Conservation (phyloP, 2,329 filamentous ascomycete species). For the Aspergillus quadrilineatus region DNA sequence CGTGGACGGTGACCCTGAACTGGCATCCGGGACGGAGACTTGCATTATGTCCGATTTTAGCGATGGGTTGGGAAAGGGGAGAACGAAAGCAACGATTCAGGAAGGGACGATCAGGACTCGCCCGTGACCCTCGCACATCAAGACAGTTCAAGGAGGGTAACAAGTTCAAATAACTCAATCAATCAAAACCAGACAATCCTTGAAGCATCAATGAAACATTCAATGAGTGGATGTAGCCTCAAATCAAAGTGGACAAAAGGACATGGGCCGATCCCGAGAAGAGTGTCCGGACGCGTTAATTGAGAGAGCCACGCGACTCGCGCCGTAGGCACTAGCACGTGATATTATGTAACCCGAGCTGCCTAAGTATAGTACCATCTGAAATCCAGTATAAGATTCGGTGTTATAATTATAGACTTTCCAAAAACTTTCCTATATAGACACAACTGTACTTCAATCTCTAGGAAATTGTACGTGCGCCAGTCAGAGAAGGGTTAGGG, state of each 20-base stretch:
- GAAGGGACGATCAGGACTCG: neutral
- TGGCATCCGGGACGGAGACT: constrained; percentile 2
- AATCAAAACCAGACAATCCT: neutral
- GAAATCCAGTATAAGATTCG: no score
- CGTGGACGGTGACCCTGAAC: neutral
- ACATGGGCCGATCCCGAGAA: constrained; percentile 6
- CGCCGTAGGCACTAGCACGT: constrained; percentile 1
- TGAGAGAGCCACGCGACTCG: constrained; percentile 1
- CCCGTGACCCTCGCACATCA: neutral
- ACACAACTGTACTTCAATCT: no score
- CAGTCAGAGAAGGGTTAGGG: no score
- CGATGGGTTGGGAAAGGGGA: neutral
- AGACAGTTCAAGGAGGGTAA: neutral
- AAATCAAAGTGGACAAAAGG: neutral
- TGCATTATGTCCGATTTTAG: neutral
- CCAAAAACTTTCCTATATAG: neutral
- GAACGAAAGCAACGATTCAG: neutral
- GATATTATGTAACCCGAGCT: neutral
- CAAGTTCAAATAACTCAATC: neutral
- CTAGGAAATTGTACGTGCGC: no score
- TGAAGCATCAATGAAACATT: neutral
- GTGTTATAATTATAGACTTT: no score
- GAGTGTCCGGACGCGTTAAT: constrained; percentile 7
- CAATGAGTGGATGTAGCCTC: constrained; percentile 1
- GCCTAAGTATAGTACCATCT: no score